A percentile compares a stretch with the other conserved stretches of the same genome.
Evolutionary conservation across 345 rosid genomes (phyloP).

Genomic region (Noccaea caerulescens): DNA sequence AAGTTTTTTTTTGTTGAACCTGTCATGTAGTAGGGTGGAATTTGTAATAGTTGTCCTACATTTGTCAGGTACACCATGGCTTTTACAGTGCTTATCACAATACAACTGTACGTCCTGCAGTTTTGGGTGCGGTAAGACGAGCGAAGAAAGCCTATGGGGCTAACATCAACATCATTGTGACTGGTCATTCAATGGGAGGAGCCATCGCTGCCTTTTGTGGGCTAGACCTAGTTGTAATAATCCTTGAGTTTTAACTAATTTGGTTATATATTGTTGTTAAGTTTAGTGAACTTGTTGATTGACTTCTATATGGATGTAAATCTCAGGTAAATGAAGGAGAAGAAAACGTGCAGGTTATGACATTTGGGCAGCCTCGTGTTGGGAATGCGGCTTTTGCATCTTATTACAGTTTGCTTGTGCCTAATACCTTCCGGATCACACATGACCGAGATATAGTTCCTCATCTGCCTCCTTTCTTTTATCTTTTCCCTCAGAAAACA

Average conservation of each 20-base stretch:
- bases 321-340: constrained; percentile 72
- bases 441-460: constrained; percentile 89
- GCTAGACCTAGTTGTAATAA: constrained; percentile 75
- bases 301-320: constrained; percentile 29
- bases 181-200: constrained; percentile 99
- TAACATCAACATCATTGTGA: constrained; percentile 65
- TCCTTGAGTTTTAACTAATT: not conserved
- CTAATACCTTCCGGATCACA: constrained; percentile 73
- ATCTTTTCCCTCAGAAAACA: constrained; percentile 76
- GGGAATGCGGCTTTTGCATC: constrained; percentile 90
- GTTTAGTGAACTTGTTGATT: constrained; percentile 15
- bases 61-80: constrained; percentile 85
- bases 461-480: constrained; percentile 86
- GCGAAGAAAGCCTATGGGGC: constrained; percentile 68
- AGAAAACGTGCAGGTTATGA: constrained; percentile 67
- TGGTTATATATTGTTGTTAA: not conserved
- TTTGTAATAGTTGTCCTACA: constrained; percentile 5
- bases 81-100: constrained; percentile 92
- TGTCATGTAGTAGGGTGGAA: not conserved
- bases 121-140: constrained; percentile 63
- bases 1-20: constrained; percentile 3
- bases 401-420: constrained; percentile 68
- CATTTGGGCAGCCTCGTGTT: constrained; percentile 97
- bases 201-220: constrained; percentile 94
- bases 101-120: constrained; percentile 81